Conservation (phyloP, 495 filamentous ascomycete species). For the Talaromyces trachyspermus region DNA sequence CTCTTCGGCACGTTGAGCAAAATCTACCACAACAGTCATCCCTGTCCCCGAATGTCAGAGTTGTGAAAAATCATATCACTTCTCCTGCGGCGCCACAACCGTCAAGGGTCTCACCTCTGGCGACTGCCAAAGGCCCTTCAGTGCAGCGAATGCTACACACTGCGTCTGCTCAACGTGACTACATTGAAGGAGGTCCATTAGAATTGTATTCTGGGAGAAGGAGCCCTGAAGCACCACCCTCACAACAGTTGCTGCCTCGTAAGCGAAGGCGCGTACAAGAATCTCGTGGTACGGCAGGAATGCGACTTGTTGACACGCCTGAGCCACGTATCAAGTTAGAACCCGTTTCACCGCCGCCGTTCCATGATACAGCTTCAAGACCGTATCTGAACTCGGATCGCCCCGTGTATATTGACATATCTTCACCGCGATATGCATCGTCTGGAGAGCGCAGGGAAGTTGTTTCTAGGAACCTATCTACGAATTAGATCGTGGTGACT, state of each 20-base stretch:
- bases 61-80: slow-evolving; percentile 54
- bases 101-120: slow-evolving; percentile 70
- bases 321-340: slow-evolving; percentile 77
- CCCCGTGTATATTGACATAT: slow-evolving; percentile 42
- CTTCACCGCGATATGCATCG: slow-evolving; percentile 38
- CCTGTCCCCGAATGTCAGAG: slow-evolving; percentile 32
- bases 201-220: slow-evolving; percentile 20
- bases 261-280: slow-evolving; percentile 43
- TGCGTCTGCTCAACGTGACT: slow-evolving; percentile 20
- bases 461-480: slow-evolving; percentile 24
- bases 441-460: slow-evolving; percentile 30
- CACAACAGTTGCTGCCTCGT: slow-evolving; percentile 30
- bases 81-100: slow-evolving; percentile 78
- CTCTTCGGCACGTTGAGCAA: slow-evolving; percentile 7
- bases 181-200: slow-evolving; percentile 18
- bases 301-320: slow-evolving; percentile 24
- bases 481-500: slow-evolving; percentile 19
- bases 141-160: slow-evolving; percentile 20
- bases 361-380: slow-evolving; percentile 38
- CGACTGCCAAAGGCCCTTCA: slow-evolving; percentile 52
- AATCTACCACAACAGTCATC: slow-evolving; percentile 11
- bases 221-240: slow-evolving; percentile 29
- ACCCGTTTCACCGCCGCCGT: slow-evolving; percentile 73
- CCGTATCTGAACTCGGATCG: slow-evolving; percentile 39
- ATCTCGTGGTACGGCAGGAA: slow-evolving; percentile 22